Evolutionary conservation across 352 stramenopile genomes (phyloP), one percentile per base, ranked within the genome.

Genomic region (Chrysophaeum taylorii): DNA sequence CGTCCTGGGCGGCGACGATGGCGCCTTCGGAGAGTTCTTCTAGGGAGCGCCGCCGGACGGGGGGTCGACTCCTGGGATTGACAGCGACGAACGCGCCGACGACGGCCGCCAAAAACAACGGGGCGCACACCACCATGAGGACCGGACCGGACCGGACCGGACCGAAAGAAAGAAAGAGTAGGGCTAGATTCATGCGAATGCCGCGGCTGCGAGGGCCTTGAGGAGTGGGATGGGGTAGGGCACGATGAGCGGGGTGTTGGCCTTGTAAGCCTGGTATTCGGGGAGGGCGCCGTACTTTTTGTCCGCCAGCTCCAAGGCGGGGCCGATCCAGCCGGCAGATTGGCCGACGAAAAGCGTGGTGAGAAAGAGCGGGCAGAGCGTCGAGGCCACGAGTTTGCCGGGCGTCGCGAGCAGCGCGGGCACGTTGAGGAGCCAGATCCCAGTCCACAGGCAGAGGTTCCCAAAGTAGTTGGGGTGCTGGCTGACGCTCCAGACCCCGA

Each of bases 381-480:
- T 72, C 23, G 78, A 76, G 25, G 82, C 0, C 4, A 72, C 27
- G 31, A 83, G 29, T 5, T 12, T 27, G 29, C 45, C 21, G 74
- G 64, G 43, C 68, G 64, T 39, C 45, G 75, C 33, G 70, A 73
- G 68, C 70, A 82, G 21, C 15, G 21, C 69, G 35, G 77, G 74
- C 31, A 71, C 39, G 80, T 87, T 87, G 70, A 84, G 77, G 0
- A 84, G 31, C 15, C 79, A 76, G 52, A 87, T 81, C 62, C 80
- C 82, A 61, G 27, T 76, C 79, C 80, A 87, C 25, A 87, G 61
- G 2, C 81, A 36, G 2, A 87, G 52, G 70, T 85, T 85, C 2
- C 82, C 82, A 70, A 84, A 80, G 50, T 75, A 85, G 66, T 87
- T 87, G 7, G 82, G 82, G 78, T 87, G 82, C 69, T 87, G 82